A percentile compares a stretch with the other conserved stretches of the same genome.
phyloP scores from a whole-genome alignment of 2,329 filamentous ascomycete species.

The Claviceps pusilla region DNA sequence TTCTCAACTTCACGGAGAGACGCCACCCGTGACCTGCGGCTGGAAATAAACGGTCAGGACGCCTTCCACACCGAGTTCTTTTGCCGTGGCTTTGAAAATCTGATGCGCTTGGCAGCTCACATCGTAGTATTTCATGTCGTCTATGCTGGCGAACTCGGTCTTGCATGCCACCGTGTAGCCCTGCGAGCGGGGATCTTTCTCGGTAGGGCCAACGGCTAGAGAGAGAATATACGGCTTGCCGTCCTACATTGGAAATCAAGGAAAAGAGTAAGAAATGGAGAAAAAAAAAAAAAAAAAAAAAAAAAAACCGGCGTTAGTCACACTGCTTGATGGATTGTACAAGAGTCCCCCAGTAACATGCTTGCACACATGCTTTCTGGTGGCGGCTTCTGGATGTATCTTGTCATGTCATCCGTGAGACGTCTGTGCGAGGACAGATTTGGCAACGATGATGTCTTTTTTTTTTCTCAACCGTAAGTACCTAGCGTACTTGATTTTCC shows the following conservation, averaged over 20 bases:
- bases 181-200: conserved; percentile 44
- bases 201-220: conserved; percentile 35
- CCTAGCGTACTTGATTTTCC: not conserved
- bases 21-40: conserved; percentile 15
- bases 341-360: not conserved
- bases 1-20: not conserved
- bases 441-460: not conserved
- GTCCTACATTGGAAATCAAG: conserved; percentile 31
- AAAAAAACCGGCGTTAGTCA: conserved; percentile 5
- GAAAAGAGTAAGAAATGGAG: not conserved
- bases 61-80: conserved; percentile 19
- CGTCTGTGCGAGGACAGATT: not conserved
- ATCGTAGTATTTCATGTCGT: conserved; percentile 60
- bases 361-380: not conserved
- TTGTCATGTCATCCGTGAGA: not conserved
- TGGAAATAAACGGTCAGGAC: conserved; percentile 28
- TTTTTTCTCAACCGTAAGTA: not conserved
- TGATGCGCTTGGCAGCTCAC: conserved; percentile 30
- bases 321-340: not conserved
- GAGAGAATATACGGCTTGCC: conserved; percentile 55
- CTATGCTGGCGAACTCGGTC: conserved; percentile 46
- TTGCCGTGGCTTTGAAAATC: conserved; percentile 23
- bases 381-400: not conserved
- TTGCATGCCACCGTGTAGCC: conserved; percentile 51
- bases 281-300: not conserved